Base-by-base conservation (phyloP, 768 basidiomycete species). In the Tricholoma matsutake region DNA sequence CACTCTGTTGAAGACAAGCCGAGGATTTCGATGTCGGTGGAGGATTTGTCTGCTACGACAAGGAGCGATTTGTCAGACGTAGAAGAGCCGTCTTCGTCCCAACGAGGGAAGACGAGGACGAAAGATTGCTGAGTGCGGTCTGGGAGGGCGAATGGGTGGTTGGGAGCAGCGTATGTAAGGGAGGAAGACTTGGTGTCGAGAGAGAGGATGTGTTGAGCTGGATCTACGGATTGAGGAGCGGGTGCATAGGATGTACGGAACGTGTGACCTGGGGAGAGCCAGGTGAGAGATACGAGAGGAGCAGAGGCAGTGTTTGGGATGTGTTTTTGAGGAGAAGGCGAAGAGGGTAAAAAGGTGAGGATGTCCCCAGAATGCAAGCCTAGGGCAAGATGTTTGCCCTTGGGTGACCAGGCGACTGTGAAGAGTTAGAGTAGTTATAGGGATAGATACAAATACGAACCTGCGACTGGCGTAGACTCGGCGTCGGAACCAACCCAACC, bases 371-470 rank as follows among this genome's bases (percentile, higher is more conserved):
- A 80, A 64, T 82, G 82, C 14, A 92, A 73, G 22, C 88, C 92
- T 51, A 94, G 82, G 1, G 89, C 90, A 43, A 94, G 78, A 59
- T 93, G 91, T 69, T 91, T 94, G 49, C 91, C 92, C 70, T 91
- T 92, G 1, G 91, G 89, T 3, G 91, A 93, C 91, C 92, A 94
- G 11, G 88, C 83, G 8, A 88, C 92, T 93, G 59, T 10, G 56
- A 49, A 56, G n/a, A 29, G n/a, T 51, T 25, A 64, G 58, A 34
- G 3, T 5, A 29, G 32, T 55, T 22, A 54, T 37, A 62, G 43
- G 5, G 60, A 60, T 11, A 43, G 8, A 62, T 9, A 13, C 13
- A 57, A 35, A 20, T 18, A 77, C 87, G 60, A 58, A 91, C 90
- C 78, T 60, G 86, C 81, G 8, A 81, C 81, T 1, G 88, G 87